Evolutionary conservation across 129 eudicot species (phyloP).

Genomic region (Lonicera japonica): DNA sequence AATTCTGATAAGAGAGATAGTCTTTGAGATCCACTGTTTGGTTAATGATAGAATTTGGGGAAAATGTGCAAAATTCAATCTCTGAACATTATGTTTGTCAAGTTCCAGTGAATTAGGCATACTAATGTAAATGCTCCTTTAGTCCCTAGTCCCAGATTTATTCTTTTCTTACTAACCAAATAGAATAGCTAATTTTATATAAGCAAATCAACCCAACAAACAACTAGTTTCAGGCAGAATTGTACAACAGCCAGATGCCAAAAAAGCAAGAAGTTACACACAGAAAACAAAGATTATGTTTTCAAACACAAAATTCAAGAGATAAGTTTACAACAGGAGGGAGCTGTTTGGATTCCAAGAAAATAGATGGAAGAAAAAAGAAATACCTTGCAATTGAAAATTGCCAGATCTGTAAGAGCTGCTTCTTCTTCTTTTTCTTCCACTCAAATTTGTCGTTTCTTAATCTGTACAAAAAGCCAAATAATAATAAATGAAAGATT

Average conservation of each 20-base stretch:
- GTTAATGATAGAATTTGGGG: background rate
- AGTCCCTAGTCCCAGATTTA: background rate
- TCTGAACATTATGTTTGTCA: background rate
- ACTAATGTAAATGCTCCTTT: background rate
- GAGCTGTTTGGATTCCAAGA: background rate
- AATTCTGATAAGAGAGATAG: background rate
- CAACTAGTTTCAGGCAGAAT: background rate
- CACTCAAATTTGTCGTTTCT: background rate
- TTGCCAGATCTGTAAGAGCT: constrained; percentile 37
- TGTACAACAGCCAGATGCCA: constrained; percentile 21
- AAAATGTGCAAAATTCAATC: background rate
- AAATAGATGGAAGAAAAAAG: background rate
- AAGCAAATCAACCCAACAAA: too few species aligned
- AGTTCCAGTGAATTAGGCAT: background rate
- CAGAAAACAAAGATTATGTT: background rate
- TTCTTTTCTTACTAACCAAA: background rate
- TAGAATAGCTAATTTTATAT: background rate
- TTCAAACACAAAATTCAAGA: background rate
- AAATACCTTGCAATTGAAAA: constrained; percentile 32
- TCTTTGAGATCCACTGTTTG: background rate
- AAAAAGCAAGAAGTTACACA: constrained; percentile 3
- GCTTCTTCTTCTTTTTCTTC: constrained; percentile 2
- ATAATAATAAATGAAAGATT: constrained; percentile 13
- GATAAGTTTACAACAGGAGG: background rate
- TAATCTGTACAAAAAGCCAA: background rate